Percentiles rank a stretch among this genome's conserved stretches.
Evolutionary conservation across 2,329 filamentous ascomycete species (phyloP).

Genomic region (Pyrenochaeta sp.): DNA sequence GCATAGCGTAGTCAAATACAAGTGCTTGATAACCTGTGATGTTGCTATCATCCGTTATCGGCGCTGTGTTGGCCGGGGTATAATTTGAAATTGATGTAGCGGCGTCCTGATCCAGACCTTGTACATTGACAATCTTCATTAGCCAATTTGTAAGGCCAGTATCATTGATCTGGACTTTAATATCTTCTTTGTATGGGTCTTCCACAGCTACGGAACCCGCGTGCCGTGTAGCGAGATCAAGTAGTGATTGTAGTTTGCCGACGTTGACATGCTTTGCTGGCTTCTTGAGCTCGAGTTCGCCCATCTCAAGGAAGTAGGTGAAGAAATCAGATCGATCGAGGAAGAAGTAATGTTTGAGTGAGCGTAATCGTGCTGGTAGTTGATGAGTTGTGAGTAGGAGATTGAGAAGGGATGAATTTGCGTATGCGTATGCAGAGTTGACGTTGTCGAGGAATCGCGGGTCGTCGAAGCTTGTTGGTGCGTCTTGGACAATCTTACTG

Average conservation of each 20-base stretch:
- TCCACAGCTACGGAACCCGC: slow-evolving; percentile 92
- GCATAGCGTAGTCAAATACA: slow-evolving; percentile 92
- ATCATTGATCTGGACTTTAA: slow-evolving; percentile 97
- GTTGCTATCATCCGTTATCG: slow-evolving; percentile 78
- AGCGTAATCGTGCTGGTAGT: slow-evolving; percentile 84
- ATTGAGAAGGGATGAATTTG: slow-evolving; percentile 91
- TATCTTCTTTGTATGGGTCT: slow-evolving; percentile 97
- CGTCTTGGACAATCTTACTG: slow-evolving; percentile 84
- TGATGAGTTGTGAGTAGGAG: slow-evolving; percentile 92
- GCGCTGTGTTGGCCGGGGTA: slow-evolving; percentile 67
- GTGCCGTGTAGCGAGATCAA: slow-evolving; percentile 97
- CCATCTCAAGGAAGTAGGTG: slow-evolving; percentile 94
- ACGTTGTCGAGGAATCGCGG: slow-evolving; percentile 93
- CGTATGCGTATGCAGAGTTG: slow-evolving; percentile 92
- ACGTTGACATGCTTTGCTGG: slow-evolving; percentile 88
- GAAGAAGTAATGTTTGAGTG: slow-evolving; percentile 99
- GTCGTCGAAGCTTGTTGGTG: slow-evolving; percentile 94
- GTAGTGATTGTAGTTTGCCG: slow-evolving; percentile 89
- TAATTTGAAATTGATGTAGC: slow-evolving; percentile 72
- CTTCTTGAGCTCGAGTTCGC: slow-evolving; percentile 88
- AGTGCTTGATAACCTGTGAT: slow-evolving; percentile 91
- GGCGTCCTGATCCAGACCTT: slow-evolving; percentile 87
- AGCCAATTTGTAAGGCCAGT: slow-evolving; percentile 91
- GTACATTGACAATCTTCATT: slow-evolving; percentile 96
- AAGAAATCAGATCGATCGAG: slow-evolving; percentile 98